Conservation (phyloP, 768 basidiomycete species). For the Kwoniella sp. region DNA sequence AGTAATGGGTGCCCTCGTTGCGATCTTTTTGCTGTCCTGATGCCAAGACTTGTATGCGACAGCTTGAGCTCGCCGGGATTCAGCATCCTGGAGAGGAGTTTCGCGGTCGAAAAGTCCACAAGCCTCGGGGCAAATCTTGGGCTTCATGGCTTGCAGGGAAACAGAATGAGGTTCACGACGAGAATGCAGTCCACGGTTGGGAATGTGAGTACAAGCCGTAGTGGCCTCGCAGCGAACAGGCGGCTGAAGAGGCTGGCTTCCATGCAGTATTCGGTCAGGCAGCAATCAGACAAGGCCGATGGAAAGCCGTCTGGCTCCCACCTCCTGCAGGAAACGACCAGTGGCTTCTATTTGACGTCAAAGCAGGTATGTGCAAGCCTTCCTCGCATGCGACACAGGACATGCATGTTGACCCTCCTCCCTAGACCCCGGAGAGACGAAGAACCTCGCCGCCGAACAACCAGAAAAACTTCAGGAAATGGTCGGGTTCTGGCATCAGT, state of each 20-base stretch:
- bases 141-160: constrained; percentile 24
- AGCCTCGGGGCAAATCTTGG: constrained; percentile 43
- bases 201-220: constrained; percentile 30
- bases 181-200: constrained; percentile 46
- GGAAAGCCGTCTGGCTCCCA: constrained; percentile 46
- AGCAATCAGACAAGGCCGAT: constrained; percentile 43
- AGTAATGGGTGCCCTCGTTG: no score
- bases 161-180: constrained; percentile 27
- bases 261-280: constrained; percentile 41
- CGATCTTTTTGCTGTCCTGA: background rate
- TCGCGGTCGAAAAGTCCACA: constrained; percentile 34
- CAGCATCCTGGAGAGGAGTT: constrained; percentile 36
- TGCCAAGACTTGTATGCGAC: background rate
- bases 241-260: background rate
- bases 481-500: constrained; percentile 38
- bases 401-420: constrained; percentile 2
- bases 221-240: no score
- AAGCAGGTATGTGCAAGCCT: constrained; percentile 17
- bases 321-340: constrained; percentile 42
- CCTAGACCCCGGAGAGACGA: constrained; percentile 38
- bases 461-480: constrained; percentile 37
- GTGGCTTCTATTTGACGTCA: constrained; percentile 43
- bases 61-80: constrained; percentile 32
- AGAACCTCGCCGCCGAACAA: constrained; percentile 25
- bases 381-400: background rate